Evolutionary conservation across 768 basidiomycete genomes (phyloP).

Genomic region (Hemileccinum impolitum): DNA sequence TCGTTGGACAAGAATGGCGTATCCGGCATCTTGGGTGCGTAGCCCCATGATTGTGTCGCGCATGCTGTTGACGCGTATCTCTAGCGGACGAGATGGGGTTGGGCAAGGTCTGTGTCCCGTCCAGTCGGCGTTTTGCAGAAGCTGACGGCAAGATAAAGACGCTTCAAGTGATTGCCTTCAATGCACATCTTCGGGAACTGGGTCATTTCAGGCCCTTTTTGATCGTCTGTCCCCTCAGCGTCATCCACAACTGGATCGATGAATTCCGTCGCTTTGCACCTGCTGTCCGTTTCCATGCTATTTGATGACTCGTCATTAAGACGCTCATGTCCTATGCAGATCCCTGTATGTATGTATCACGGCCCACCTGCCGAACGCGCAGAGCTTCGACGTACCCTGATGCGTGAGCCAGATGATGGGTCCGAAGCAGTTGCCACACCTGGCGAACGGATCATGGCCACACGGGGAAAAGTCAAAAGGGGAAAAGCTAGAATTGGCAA

Average conservation of each 20-base stretch:
- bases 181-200: constrained; percentile 80
- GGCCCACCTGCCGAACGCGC: constrained; percentile 80
- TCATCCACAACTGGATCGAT: constrained; percentile 86
- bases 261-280: constrained; percentile 88
- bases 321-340: constrained; percentile 39
- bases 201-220: constrained; percentile 74
- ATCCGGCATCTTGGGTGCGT: constrained; percentile 70
- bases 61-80: constrained; percentile 6
- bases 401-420: constrained; percentile 38
- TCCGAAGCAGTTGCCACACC: constrained; percentile 19
- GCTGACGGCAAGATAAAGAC: constrained; percentile 49
- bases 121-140: background rate
- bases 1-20: constrained; percentile 83
- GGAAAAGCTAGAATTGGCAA: constrained; percentile 15
- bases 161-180: constrained; percentile 91
- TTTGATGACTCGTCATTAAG: background rate
- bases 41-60: background rate
- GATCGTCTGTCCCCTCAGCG: constrained; percentile 89
- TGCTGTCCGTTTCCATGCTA: constrained; percentile 41
- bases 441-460: constrained; percentile 24
- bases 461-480: constrained; percentile 18
- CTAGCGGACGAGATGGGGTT: constrained; percentile 94
- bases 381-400: constrained; percentile 63
- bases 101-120: constrained; percentile 57
- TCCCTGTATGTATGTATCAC: constrained; percentile 89